Evolutionary conservation across 176 grass and related monocot genomes (phyloP).

Genomic region (Aegilops longissima): DNA sequence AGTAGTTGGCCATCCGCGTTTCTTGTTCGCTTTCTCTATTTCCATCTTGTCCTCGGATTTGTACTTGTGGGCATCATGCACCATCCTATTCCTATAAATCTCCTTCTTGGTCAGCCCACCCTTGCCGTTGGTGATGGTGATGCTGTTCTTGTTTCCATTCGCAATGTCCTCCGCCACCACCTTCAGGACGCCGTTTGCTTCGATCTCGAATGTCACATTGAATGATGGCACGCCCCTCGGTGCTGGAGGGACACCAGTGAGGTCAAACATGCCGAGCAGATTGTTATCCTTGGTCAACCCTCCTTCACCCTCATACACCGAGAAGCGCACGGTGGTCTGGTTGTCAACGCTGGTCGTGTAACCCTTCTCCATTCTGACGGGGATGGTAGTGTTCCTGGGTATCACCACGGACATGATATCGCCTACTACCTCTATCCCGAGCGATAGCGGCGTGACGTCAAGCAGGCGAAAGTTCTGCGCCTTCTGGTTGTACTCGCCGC

Average conservation of each 20-base stretch:
- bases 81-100: neutral
- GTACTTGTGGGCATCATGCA: neutral
- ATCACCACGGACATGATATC: neutral
- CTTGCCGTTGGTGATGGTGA: neutral
- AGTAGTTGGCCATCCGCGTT: no score
- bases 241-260: neutral
- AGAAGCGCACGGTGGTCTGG: neutral
- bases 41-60: neutral
- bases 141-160: neutral
- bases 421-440: neutral
- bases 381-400: neutral
- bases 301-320: neutral
- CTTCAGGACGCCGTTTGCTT: neutral
- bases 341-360: neutral
- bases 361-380: rapidly evolving
- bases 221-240: neutral
- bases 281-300: neutral
- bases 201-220: neutral
- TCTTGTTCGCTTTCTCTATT: no score
- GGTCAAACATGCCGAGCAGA: neutral
- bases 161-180: neutral
- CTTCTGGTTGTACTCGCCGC: neutral
- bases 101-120: neutral
- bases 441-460: neutral
- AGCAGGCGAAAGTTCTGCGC: neutral